These are phyloP conservation scores for Chlamydomonas sphaeroides DNA, from an alignment of 139 green algal genomes.

Conservation along the genomic window DNA sequence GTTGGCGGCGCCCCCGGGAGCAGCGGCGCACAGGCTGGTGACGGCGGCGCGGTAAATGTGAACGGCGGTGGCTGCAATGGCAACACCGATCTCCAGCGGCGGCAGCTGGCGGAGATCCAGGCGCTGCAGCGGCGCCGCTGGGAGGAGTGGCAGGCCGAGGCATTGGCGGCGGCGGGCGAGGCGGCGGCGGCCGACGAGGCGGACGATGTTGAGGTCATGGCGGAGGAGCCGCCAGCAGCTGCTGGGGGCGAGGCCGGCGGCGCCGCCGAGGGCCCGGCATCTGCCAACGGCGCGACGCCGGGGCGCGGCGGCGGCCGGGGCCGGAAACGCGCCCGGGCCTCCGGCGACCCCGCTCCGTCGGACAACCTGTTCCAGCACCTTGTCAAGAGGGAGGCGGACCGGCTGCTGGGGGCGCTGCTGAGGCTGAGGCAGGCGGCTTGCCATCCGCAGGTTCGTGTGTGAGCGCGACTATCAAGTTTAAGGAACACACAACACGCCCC, in stretches of 20 bases:
- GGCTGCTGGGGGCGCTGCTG: conserved; percentile 73
- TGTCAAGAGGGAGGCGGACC: conserved; percentile 17
- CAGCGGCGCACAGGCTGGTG: too few species aligned
- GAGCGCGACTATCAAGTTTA: too few species aligned
- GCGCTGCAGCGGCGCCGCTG: conserved; percentile 2
- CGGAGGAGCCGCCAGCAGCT: too few species aligned
- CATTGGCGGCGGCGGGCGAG: background rate
- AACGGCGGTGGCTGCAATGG: too few species aligned
- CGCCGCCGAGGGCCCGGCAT: too few species aligned
- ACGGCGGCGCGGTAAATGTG: too few species aligned
- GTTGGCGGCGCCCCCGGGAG: background rate
- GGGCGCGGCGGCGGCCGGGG: too few species aligned
- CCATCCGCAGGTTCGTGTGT: conserved; percentile 83
- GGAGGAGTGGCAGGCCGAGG: conserved; percentile 21
- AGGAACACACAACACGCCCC: too few species aligned
- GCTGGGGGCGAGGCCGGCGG: too few species aligned
- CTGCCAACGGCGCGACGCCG: too few species aligned
- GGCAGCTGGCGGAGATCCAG: background rate
- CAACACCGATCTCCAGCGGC: too few species aligned
- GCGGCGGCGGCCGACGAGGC: background rate
- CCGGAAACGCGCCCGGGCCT: too few species aligned
- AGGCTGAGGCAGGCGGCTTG: conserved; percentile 90
- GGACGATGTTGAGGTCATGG: background rate
- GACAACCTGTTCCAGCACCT: conserved; percentile 10
- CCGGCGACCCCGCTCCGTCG: background rate